phyloP scores from a whole-genome alignment of 352 stramenopile species.

The Globisporangium solare region DNA sequence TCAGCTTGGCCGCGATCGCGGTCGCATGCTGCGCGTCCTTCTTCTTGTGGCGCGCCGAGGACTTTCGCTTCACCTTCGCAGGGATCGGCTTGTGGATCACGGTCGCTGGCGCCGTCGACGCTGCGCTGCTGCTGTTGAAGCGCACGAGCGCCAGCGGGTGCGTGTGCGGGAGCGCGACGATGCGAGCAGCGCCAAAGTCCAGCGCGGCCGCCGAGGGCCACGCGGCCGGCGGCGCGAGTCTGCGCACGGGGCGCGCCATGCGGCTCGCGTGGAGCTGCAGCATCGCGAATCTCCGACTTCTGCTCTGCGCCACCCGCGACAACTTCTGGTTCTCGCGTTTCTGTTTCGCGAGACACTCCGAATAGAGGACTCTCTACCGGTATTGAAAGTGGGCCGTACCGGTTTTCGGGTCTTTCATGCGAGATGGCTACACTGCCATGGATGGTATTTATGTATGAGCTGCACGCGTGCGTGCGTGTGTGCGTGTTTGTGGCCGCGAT shows the following conservation, averaged over 20 bases:
- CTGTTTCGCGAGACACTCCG: not conserved
- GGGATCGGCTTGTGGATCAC: constrained; percentile 17
- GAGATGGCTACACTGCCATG: not conserved
- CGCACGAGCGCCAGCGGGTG: constrained; percentile 5
- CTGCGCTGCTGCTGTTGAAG: constrained; percentile 13
- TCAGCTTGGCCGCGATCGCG: constrained; percentile 18
- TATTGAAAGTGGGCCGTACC: not conserved
- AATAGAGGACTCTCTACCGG: not conserved
- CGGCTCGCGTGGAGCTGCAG: constrained; percentile 15
- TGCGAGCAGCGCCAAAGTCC: not conserved
- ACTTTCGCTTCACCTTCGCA: constrained; percentile 19
- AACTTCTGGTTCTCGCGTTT: not conserved
- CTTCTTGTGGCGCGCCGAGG: constrained; percentile 13
- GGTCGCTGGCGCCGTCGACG: not conserved
- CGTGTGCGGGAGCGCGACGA: not conserved
- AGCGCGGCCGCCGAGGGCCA: not conserved
- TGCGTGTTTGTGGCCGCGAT: no score
- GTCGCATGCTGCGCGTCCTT: constrained; percentile 8
- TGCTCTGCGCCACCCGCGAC: constrained; percentile 5
- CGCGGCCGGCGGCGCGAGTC: not conserved
- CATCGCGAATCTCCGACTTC: constrained; percentile 4
- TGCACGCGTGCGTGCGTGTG: no score
- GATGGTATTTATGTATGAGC: no score
- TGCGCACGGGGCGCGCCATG: constrained; percentile 9
- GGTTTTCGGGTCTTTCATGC: not conserved